A percentile compares a stretch with the other conserved stretches of the same genome.
Evolutionary conservation across 2,329 filamentous ascomycete genomes (phyloP).

Genomic region (Ophiosphaerella narmari): DNA sequence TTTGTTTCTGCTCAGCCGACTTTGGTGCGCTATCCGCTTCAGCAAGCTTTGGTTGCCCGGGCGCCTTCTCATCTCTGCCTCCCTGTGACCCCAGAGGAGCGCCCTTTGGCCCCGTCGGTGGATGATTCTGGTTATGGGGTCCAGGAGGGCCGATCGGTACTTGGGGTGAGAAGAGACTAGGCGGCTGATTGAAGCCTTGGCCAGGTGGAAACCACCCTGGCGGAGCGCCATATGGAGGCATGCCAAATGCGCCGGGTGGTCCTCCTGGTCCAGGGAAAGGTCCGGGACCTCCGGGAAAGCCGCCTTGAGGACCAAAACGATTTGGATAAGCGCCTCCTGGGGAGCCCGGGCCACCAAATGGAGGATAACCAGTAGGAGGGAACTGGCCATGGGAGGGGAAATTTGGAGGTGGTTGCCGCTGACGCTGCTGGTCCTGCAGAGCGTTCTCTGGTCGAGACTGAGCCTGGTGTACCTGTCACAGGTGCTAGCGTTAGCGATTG

Average conservation of each 20-base stretch:
- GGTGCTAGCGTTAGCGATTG: conserved; percentile 30
- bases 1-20: conserved; percentile 60
- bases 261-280: conserved; percentile 59
- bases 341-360: conserved; percentile 47
- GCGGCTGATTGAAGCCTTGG: conserved; percentile 74
- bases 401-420: conserved; percentile 46
- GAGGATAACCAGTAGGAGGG: conserved; percentile 48
- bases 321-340: conserved; percentile 43
- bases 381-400: conserved; percentile 49
- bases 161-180: conserved; percentile 66
- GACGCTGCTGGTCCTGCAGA: conserved; percentile 30
- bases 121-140: conserved; percentile 47
- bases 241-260: conserved; percentile 63
- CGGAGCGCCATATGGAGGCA: conserved; percentile 73
- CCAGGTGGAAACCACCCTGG: conserved; percentile 77
- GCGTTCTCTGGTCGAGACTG: conserved; percentile 27
- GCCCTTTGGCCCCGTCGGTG: conserved; percentile 45
- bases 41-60: conserved; percentile 43
- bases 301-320: conserved; percentile 53
- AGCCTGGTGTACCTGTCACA: conserved; percentile 38
- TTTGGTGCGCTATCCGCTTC: conserved; percentile 55
- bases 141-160: conserved; percentile 63
- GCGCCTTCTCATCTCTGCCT: conserved; percentile 35
- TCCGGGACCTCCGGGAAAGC: conserved; percentile 49
- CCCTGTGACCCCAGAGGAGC: conserved; percentile 34